Conservation (phyloP, 2,329 filamentous ascomycete species). For the Ceratocystis variospora region DNA sequence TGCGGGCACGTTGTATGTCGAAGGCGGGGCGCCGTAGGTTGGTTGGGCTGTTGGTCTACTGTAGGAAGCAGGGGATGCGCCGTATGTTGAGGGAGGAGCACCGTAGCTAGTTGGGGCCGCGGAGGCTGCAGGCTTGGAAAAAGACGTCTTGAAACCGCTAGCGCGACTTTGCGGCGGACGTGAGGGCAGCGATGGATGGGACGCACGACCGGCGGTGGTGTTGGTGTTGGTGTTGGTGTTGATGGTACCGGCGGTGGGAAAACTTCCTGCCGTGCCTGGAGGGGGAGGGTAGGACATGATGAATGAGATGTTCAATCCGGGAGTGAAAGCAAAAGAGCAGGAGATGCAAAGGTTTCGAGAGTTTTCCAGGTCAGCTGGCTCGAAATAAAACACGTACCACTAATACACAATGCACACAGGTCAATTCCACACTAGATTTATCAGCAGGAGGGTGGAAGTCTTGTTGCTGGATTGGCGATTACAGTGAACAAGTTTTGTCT, state of each 20-base stretch:
- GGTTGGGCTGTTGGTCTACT: constrained; percentile 22
- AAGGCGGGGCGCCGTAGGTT: constrained; percentile 35
- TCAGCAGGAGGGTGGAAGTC: too few relatives aligned
- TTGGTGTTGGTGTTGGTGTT: constrained; percentile 18
- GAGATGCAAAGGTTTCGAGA: neutral
- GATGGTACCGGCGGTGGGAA: constrained; percentile 26
- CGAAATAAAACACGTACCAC: neutral
- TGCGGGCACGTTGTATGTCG: constrained; percentile 26
- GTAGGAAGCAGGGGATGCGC: constrained; percentile 8
- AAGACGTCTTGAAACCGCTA: constrained; percentile 37
- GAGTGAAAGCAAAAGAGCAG: neutral
- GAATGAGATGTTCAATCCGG: constrained; percentile 33
- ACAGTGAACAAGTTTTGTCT: neutral
- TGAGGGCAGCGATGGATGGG: constrained; percentile 57
- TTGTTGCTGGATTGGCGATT: too few relatives aligned
- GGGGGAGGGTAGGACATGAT: constrained; percentile 78
- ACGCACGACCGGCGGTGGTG: neutral
- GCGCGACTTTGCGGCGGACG: constrained; percentile 52
- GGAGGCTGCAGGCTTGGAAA: constrained; percentile 29
- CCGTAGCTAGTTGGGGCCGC: constrained; percentile 28
- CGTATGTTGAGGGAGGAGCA: constrained; percentile 13
- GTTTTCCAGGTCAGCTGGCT: neutral
- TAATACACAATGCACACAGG: neutral
- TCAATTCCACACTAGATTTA: too few relatives aligned
- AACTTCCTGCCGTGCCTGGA: constrained; percentile 52